These are phyloP conservation scores for Sphagnum tenellum DNA, from an alignment of 225 moss, liverwort and hornwort genomes.

Conservation along the genomic window DNA sequence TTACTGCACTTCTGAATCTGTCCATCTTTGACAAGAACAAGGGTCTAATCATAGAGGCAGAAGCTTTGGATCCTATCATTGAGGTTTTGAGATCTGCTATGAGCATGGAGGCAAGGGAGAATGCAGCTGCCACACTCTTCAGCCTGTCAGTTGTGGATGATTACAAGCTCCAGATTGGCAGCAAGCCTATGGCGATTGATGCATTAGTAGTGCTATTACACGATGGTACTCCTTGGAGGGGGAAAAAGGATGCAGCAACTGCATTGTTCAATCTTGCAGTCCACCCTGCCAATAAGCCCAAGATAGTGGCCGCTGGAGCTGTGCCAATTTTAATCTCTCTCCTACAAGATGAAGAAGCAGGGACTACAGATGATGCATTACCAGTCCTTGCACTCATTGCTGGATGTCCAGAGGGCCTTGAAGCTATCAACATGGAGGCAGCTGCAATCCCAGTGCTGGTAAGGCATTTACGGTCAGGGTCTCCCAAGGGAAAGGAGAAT, in stretches of 20 bases:
- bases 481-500: slow-evolving; percentile 53
- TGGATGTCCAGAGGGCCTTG: slow-evolving; percentile 40
- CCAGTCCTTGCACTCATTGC: slow-evolving; percentile 60
- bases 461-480: slow-evolving; percentile 43
- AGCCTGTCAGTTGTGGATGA: slow-evolving; percentile 62
- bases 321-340: slow-evolving; percentile 33
- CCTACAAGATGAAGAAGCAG: slow-evolving; percentile 39
- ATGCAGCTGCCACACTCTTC: slow-evolving; percentile 72
- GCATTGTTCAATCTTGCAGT: slow-evolving; percentile 71
- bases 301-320: slow-evolving; percentile 39
- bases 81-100: slow-evolving; percentile 35
- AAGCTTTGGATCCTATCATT: slow-evolving; percentile 41
- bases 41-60: slow-evolving; percentile 36
- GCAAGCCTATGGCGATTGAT: slow-evolving; percentile 39
- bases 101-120: slow-evolving; percentile 44
- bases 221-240: slow-evolving; percentile 27
- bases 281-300: slow-evolving; percentile 44
- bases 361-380: slow-evolving; percentile 65
- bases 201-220: slow-evolving; percentile 50
- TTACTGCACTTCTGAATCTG: slow-evolving; percentile 63
- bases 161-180: slow-evolving; percentile 45
- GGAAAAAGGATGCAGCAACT: slow-evolving; percentile 40
- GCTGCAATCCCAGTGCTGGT: slow-evolving; percentile 45
- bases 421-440: slow-evolving; percentile 28
- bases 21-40: slow-evolving; percentile 48